Conservation (phyloP, 1,284 basidiomycete genomes). For the Irpex lacteus region DNA sequence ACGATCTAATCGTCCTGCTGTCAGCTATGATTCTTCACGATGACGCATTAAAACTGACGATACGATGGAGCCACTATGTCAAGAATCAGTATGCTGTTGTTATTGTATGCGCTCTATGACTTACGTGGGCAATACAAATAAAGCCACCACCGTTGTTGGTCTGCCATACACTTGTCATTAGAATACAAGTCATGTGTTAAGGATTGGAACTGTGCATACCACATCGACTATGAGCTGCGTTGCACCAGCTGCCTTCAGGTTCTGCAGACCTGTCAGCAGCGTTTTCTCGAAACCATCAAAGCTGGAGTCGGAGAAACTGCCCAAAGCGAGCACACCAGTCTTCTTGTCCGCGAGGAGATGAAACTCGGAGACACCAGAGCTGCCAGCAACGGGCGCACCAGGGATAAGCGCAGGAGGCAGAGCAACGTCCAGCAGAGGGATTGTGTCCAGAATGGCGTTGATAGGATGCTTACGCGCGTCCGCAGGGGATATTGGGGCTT, state of each 20-base stretch:
- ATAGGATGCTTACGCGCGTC: constrained; percentile 40
- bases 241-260: constrained; percentile 47
- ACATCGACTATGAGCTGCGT: constrained; percentile 57
- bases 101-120: constrained; percentile 17
- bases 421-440: constrained; percentile 43
- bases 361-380: constrained; percentile 51
- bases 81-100: background rate
- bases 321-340: constrained; percentile 57
- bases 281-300: constrained; percentile 42
- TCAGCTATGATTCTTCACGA: background rate
- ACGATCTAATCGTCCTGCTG: constrained; percentile 38
- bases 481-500: constrained; percentile 34
- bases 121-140: constrained; percentile 58
- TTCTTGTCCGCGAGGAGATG: constrained; percentile 50
- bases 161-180: constrained; percentile 24
- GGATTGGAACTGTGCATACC: constrained; percentile 22
- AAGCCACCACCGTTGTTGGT: constrained; percentile 62
- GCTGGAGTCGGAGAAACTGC: constrained; percentile 50
- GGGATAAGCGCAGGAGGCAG: constrained; percentile 50
- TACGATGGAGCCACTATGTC: constrained; percentile 57
- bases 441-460: constrained; percentile 49
- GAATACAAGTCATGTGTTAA: background rate
- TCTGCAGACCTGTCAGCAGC: constrained; percentile 46
- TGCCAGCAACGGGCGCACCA: constrained; percentile 38
- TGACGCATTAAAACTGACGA: constrained; percentile 35